A percentile compares a stretch with the other conserved stretches of the same genome.
These are phyloP conservation scores for Fusarium drepaniforme DNA, from an alignment of 2,329 filamentous ascomycete genomes.

Conservation along the genomic window DNA sequence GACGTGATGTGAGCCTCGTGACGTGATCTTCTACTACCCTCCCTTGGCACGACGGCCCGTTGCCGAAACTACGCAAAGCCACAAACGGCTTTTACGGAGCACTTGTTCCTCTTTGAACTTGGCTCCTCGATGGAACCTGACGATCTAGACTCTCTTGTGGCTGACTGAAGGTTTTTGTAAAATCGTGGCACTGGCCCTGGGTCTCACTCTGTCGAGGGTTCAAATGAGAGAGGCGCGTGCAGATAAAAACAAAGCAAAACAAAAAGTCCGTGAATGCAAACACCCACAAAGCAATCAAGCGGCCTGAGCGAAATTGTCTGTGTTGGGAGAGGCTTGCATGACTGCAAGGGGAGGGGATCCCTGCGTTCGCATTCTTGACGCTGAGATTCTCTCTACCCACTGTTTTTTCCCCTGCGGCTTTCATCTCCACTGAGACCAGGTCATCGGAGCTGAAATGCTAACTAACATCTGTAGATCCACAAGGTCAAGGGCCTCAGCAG, in stretches of 20 bases:
- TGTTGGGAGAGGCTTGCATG: constrained; percentile 3
- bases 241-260: constrained; percentile 9
- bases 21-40: neutral
- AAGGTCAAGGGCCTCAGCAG: neutral
- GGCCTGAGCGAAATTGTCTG: neutral
- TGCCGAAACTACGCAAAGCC: constrained; percentile 15
- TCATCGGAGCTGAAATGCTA: neutral
- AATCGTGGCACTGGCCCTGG: neutral
- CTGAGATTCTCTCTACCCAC: neutral
- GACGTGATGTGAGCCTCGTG: neutral
- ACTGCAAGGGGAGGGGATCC: neutral
- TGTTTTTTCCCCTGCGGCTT: neutral
- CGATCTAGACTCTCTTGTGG: constrained; percentile 7
- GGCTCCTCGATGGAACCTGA: neutral
- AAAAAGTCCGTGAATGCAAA: constrained; percentile 1
- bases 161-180: constrained; percentile 1
- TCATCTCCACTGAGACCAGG: neutral
- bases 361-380: neutral
- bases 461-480: neutral
- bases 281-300: neutral
- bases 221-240: neutral
- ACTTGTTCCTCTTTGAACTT: neutral
- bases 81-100: neutral
- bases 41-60: constrained; percentile 14
- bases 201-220: neutral